Base-by-base conservation (phyloP, 345 rosid species). In the Acer yangbiense region DNA sequence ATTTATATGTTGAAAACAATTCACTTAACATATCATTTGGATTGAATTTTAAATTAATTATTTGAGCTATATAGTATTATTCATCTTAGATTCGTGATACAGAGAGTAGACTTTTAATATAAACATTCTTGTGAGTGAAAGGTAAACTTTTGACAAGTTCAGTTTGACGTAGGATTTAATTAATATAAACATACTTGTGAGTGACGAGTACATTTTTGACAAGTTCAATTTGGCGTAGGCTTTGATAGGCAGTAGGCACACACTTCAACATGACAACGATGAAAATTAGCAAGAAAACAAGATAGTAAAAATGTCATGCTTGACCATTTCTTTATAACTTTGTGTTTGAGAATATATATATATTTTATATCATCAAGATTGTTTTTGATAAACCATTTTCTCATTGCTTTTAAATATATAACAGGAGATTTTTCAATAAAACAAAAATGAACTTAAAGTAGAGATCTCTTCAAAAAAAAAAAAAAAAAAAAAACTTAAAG, bases 61-160 rank as follows among this genome's bases (percentile, higher is more conserved):
- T 32, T 4, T 32, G 35, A 32, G 35, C 0, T 32, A 4, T 32
- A 32, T 32, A 32, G 2, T 32, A 50, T 13, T 50, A 10, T 5
- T 43, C 1, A 6, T 8, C 1, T 43, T 9, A 13, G 4, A 50
- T 50, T 50, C 55, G 2, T 13, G 18, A 50, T 13, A 13, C 6
- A 35, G 39, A 0, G 39, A 35, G n/a, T 52, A 52, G n/a, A 16
- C 6, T 54, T 54, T 16, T 14, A 16, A 54, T 54, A 6, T 7
- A 16, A 54, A 16, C 57, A 52, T 16, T 14, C 4, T 4, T 13
- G 57, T 52, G 6, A 13, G 6, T 52, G 1, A 52, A 13, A 23
- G 25, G 61, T 69, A 21, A 69, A 48, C 72, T 14, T 69, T 48
- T 48, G 73, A 69, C 7, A 25, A 69, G 41, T 69, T 69, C 72